Evolutionary conservation across 106 monocot genomes (phyloP).

Genomic region (Platanthera zijinensis): DNA sequence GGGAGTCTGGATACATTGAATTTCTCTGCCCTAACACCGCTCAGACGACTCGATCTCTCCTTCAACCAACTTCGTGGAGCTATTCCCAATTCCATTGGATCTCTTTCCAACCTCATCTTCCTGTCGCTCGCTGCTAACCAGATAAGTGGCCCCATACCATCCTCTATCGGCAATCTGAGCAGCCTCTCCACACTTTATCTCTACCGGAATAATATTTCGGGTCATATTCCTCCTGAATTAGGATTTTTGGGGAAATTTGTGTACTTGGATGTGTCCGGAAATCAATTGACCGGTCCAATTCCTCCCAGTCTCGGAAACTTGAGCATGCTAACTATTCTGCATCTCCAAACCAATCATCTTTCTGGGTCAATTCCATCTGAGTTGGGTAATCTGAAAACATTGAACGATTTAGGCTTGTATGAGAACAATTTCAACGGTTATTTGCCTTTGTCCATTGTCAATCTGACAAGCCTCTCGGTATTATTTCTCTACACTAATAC

Average conservation of each 20-base stretch:
- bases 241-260: too few relatives aligned
- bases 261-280: too few relatives aligned
- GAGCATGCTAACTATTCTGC: background rate
- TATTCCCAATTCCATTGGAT: background rate
- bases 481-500: background rate
- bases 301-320: conserved; percentile 1
- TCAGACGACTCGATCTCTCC: conserved; percentile 4
- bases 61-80: background rate
- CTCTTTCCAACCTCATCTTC: background rate
- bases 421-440: background rate
- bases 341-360: conserved; percentile 6
- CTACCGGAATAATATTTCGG: conserved; percentile 2
- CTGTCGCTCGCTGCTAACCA: background rate
- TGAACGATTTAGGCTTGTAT: background rate
- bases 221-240: background rate
- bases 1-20: conserved; percentile 14
- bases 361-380: conserved; percentile 4
- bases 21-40: conserved; percentile 11
- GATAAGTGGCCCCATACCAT: conserved; percentile 9
- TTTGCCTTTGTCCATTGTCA: background rate
- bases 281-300: too few relatives aligned
- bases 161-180: background rate
- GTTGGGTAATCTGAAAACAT: conserved; percentile 3
- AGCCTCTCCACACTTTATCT: background rate
- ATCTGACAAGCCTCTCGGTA: background rate